Evolutionary conservation across 148 eudicot species (phyloP), one percentile per base, ranked within the genome.

Genomic region (Simmondsia chinensis): DNA sequence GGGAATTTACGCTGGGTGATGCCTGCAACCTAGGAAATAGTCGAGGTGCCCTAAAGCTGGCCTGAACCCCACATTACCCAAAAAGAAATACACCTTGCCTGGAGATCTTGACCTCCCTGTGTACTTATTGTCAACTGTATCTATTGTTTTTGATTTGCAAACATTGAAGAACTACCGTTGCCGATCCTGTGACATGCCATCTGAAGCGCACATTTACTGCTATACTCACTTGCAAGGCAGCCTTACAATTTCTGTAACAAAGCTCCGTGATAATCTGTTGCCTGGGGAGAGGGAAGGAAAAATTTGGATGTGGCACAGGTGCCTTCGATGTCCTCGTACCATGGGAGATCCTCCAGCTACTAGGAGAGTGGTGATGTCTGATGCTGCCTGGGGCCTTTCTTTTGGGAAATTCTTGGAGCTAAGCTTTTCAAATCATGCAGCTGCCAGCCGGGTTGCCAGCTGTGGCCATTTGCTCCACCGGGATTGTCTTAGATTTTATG

Each of bases 261-360:
- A 83, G 68, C 73, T 93, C 48, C 56, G 74, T 13, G 99, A 82
- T 39, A 44, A 60, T 52, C 62, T 57, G 23, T 64, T 86, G 50
- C 86, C 88, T 13, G 97, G 97, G 44, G 86, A 85, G 45, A 74
- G 20, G 59, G 94, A 86, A 15, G 82, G 94, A 46, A 93, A 86
- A 70, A 86, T 93, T 34, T 93, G 94, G 96, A 93, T 93, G 99
- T 93, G 99, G 99, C 99, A 86, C 52, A 77, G 99, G 58, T 93
- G 99, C 68, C 70, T 86, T 41, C 72, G 69, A 40, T 93, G 99
- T 71, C 96, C 96, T 12, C 71, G 94, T 23, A 37, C 49, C 25
- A 60, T 73, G 28, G 89, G 99, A 18, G 86, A 72, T 50, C 99
- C 99, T 33, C 99, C 96, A 3, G 85, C 96, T 50, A 93, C 99